Conservation (phyloP, 2,329 filamentous ascomycete genomes). For the Hypoxylon sp. region DNA sequence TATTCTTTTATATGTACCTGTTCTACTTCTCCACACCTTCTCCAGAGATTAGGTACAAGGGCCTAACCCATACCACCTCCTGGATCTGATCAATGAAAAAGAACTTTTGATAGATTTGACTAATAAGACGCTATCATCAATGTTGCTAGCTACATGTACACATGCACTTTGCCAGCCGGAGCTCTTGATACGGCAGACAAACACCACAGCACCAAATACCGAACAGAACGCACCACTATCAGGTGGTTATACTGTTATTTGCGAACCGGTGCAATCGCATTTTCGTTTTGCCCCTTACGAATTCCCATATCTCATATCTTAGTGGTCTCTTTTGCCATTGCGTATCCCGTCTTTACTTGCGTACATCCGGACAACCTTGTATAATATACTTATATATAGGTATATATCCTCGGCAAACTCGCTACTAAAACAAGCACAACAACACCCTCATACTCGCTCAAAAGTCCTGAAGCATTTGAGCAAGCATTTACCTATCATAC, state of each 20-base stretch:
- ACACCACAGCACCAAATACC: conserved; percentile 21
- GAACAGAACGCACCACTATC: conserved; percentile 39
- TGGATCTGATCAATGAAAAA: conserved; percentile 34
- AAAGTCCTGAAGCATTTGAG: conserved; percentile 19
- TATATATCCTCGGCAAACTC: conserved; percentile 38
- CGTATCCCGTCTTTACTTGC: conserved; percentile 1
- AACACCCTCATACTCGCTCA: conserved; percentile 9
- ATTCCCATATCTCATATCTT: conserved; percentile 30
- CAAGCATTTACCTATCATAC: conserved; percentile 1
- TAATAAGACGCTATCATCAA: conserved; percentile 25
- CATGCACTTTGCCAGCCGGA: conserved; percentile 33
- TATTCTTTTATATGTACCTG: conserved; percentile 21
- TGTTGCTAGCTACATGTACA: conserved; percentile 31
- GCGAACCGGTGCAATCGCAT: conserved; percentile 21
- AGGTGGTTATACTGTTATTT: conserved; percentile 37
- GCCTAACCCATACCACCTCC: conserved; percentile 17
- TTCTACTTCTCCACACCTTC: conserved; percentile 38
- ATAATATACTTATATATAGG: conserved; percentile 9
- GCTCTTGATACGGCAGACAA: conserved; percentile 34
- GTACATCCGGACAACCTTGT: conserved; percentile 21
- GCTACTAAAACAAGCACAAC: conserved; percentile 32
- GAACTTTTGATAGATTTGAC: conserved; percentile 24
- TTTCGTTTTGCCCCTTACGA: conserved; percentile 30
- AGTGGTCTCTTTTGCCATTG: conserved; percentile 15
- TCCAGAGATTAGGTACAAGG: conserved; percentile 38